Evolutionary conservation across 495 filamentous ascomycete genomes (phyloP).

Genomic region (Aspergillus wentii): DNA sequence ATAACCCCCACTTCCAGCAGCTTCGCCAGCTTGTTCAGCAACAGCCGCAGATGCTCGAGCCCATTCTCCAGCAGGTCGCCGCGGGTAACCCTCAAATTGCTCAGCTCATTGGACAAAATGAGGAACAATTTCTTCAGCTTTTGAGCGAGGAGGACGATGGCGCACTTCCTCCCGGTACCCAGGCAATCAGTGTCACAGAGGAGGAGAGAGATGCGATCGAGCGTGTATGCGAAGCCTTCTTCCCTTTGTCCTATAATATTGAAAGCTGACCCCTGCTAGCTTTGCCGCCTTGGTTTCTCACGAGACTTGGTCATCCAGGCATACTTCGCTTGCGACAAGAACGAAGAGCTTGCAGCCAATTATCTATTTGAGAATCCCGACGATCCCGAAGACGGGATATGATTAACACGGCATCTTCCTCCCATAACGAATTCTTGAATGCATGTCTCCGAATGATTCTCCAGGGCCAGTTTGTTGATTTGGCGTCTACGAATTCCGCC

Average conservation of each 20-base stretch:
- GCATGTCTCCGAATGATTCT: conserved; percentile 1
- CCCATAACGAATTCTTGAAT: conserved; percentile 11
- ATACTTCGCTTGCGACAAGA: conserved; percentile 99
- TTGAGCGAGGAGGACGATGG: conserved; percentile 78
- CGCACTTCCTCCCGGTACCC: conserved; percentile 79
- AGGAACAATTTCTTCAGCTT: conserved; percentile 86
- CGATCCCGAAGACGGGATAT: conserved; percentile 79
- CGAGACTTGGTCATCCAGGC: conserved; percentile 94
- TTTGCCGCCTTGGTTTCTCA: conserved; percentile 87
- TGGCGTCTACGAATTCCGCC: background rate
- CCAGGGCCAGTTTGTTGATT: conserved; percentile 1
- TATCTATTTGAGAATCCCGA: conserved; percentile 97
- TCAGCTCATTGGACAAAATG: conserved; percentile 80
- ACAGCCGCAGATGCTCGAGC: conserved; percentile 96
- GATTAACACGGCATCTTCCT: no score
- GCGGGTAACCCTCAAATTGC: conserved; percentile 93
- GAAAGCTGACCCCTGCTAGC: conserved; percentile 51
- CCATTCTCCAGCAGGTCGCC: conserved; percentile 93
- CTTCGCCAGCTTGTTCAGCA: conserved; percentile 94
- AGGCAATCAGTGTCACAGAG: conserved; percentile 86
- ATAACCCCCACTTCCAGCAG: conserved; percentile 96
- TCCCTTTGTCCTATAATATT: background rate
- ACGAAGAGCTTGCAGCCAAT: conserved; percentile 95
- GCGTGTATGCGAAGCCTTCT: conserved; percentile 57
- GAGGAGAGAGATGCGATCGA: conserved; percentile 97